phyloP scores from a whole-genome alignment of 2,329 filamentous ascomycete genomes.

The Pseudopyricularia cyperi region DNA sequence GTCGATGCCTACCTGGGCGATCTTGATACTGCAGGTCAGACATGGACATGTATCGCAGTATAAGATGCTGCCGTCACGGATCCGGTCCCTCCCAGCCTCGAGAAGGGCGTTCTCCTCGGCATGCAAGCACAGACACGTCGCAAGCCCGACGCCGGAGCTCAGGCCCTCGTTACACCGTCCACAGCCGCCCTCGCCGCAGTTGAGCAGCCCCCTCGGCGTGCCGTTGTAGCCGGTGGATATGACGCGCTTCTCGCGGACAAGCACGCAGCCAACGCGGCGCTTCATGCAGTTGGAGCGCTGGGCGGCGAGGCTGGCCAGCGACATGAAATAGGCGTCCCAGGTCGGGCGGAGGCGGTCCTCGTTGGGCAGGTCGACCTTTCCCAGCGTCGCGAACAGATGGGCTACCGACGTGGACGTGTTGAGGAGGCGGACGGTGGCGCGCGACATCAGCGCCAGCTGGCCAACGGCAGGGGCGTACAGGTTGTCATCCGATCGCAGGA shows the following conservation, averaged over 20 bases:
- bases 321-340: constrained; percentile 99
- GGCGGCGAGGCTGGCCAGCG: constrained; percentile 80
- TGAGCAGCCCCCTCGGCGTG: constrained; percentile 76
- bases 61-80: constrained; percentile 67
- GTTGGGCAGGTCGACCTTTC: constrained; percentile 63
- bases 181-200: constrained; percentile 91
- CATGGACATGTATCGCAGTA: constrained; percentile 97
- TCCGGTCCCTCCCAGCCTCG: constrained; percentile 83
- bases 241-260: constrained; percentile 75
- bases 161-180: constrained; percentile 68
- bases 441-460: constrained; percentile 64
- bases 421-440: constrained; percentile 71
- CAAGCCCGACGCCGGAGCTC: constrained; percentile 56
- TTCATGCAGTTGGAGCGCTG: constrained; percentile 98
- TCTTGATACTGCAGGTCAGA: constrained; percentile 96
- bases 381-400: constrained; percentile 59
- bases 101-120: constrained; percentile 95
- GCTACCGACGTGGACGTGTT: constrained; percentile 64
- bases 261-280: constrained; percentile 82
- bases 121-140: constrained; percentile 91
- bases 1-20: constrained; percentile 86
- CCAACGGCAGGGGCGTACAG: constrained; percentile 56
- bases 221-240: constrained; percentile 97
- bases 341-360: constrained; percentile 69
- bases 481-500: constrained; percentile 52